Base-by-base conservation (phyloP, 176 grass and related monocot species). In the Aechmea fasciata region DNA sequence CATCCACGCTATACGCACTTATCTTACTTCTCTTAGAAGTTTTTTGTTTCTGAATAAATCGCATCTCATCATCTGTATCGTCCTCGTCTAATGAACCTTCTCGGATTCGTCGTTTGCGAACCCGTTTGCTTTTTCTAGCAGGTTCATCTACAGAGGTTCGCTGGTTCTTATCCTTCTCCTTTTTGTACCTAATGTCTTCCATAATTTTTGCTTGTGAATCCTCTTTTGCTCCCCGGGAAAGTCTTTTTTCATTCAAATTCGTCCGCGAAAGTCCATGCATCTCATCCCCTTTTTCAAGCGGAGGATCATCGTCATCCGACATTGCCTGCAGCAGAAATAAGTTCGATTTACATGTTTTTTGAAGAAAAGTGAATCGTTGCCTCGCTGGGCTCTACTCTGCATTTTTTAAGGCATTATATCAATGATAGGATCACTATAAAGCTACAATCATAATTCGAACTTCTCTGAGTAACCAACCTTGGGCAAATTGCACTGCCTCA, bases 11-110 rank as follows among this genome's bases (percentile, higher is more conserved):
- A 73, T 93, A 92, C 67, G 70, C 68, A 51, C 12, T 49, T 69
- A 65, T 76, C 66, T 64, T 84, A 71, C 70, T 86, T 71, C 67
- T 65, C 81, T 82, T 90, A 51, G 68, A 76, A 63, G 66, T 74
- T 68, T 78, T 90, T 52, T 79, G 57, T 87, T 92, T 97, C 81
- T 87, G 82, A 29, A 87, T 79, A 80, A 92, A 92, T 12, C 69
- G 73, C 13, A 76, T 73, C 71, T 87, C 89, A 68, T 77, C 52
- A 70, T 88, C 90, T 52, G 85, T 82, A 2, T 87, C 82, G 57
- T 81, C 86, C 80, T 77, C 82, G 81, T 88, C 79, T 11, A 61
- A 67, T 48, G 64, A 25, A 47, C 54, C 41, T 29, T 91, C 87
- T 65, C 80, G 67, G 55, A 65, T 65, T 65, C 71, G 77, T 70